Percentiles rank a stretch among this genome's conserved stretches.
phyloP scores from a whole-genome alignment of 225 moss, liverwort and hornwort species.

The Sphagnum contortum region DNA sequence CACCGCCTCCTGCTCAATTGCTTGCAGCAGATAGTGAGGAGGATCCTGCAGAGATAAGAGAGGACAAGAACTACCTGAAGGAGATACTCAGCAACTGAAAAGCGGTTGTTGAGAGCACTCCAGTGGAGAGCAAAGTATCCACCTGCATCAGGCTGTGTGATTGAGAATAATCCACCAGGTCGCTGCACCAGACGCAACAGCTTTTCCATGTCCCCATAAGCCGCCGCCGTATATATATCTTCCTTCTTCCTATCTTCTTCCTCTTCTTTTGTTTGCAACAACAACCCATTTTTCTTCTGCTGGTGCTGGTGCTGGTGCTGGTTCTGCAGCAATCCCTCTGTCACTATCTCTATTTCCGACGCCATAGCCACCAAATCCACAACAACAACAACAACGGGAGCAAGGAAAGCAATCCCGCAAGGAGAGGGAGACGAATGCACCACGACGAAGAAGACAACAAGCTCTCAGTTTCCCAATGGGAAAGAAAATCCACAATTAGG shows the following conservation, averaged over 20 bases:
- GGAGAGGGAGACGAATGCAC: no score
- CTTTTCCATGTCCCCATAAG: constrained; percentile 92
- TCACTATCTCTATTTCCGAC: constrained; percentile 81
- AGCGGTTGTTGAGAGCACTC: constrained; percentile 96
- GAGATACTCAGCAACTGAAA: constrained; percentile 78
- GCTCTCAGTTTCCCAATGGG: no score
- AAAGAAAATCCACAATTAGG: no score
- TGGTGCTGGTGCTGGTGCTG: no score
- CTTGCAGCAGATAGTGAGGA: no score
- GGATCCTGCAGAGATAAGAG: no score
- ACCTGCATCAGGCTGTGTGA: constrained; percentile 69
- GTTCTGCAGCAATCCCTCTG: constrained; percentile 35
- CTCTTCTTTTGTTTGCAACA: background rate
- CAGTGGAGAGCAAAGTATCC: constrained; percentile 96
- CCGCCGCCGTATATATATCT: constrained; percentile 89
- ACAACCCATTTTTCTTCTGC: constrained; percentile 2
- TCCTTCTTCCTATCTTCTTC: constrained; percentile 45
- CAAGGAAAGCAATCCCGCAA: no score
- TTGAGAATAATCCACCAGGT: constrained; percentile 38
- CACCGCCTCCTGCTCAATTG: no score
- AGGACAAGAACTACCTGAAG: constrained; percentile 40
- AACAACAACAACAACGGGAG: no score
- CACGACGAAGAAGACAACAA: no score
- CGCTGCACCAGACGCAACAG: constrained; percentile 66
- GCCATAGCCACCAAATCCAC: constrained; percentile 31